Evolutionary conservation across 768 basidiomycete genomes (phyloP), one percentile per base, ranked within the genome.

Genomic region (Auricularia sp.): DNA sequence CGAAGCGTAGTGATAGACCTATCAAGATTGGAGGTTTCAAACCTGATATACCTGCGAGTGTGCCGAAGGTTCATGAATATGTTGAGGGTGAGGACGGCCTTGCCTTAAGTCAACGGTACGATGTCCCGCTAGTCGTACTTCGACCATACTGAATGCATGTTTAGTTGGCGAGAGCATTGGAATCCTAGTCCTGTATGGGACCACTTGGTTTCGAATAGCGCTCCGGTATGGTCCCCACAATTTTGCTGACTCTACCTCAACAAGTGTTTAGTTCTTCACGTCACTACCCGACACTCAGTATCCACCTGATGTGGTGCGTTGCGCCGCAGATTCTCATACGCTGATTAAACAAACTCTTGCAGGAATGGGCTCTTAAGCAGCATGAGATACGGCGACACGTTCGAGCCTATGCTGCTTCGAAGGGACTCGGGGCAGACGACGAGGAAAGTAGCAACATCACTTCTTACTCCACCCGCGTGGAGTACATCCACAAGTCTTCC

Each of bases 401-500:
- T 8, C 77, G 77, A 21, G 71, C 76, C 1, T 82, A 79, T 63
- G 77, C 79, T 5, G 78, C 78, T 1, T 77, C 72, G 68, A 76
- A 77, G 37, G 74, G 76, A 18, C 65, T 81, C 24, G 80, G 80
- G 69, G 75, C 72, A 65, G 76, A 82, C 63, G 81, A 81, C 62
- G 70, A 71, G 18, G 47, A 51, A 7, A 80, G 76, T 63, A 72
- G 74, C 0, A 69, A 75, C 29, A 65, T 76, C 1, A 51, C 47
- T 14, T 75, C 76, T 2, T 82, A 79, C 70, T 79, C 80, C 69
- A 83, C 82, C 0, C 78, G 81, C 10, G 80, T 83, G 6, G 81
- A 83, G 64, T 71, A 70, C 13, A 71, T 79, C 36, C 75, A 81
- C 65, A 83, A 82, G 65, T 68, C 0, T 62, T 70, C n/a, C 69